Evolutionary conservation across 2,329 filamentous ascomycete species (phyloP), one percentile per base, ranked within the genome.

Genomic region (Epichloe coenophiala): DNA sequence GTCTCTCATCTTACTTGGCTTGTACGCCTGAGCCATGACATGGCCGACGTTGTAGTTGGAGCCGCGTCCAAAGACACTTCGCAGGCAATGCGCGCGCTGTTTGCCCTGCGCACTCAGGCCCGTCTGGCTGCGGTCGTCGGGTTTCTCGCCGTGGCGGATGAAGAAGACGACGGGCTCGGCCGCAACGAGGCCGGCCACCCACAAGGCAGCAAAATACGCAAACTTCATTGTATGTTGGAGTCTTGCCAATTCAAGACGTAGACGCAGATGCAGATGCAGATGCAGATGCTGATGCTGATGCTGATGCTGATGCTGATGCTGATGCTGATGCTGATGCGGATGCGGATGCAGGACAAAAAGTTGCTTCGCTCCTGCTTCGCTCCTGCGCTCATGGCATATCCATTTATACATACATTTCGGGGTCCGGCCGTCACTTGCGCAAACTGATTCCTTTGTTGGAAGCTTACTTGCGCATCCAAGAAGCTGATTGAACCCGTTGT

Each of bases 131-230:
- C 73, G 64, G 4, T 70, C 69, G 38, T 69, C 62, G 1, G 79
- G 78, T 62, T 83, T 83, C 62, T 83, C 80, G 52, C 79, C 80
- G 55, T 83, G 80, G 17, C 79, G 75, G 60, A 83, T 83, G 8
- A 83, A 64, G 59, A 80, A 83, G 35, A 83, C 74, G 1, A 73
- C 81, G 1, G 77, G 71, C 8, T 58, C 54, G 33, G 57, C 57
- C 8, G 55, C 53, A 3, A 55, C 59, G 21, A 60, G 23, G 15
- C 27, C 49, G 6, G 55, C 54, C 8, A 54, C 51, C 21, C 27
- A 31, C 3, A 60, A 47, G n/a, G 51, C 48, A 1, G 61, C 17
- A 11, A 61, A 11, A 4, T 49, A 33, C 19, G 51, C 37, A 35
- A 56, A 27, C 51, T 58, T 59, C 60, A 63, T 63, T 11, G 15